phyloP scores from a whole-genome alignment of 2,329 filamentous ascomycete species.

The Ophiostoma quercus region DNA sequence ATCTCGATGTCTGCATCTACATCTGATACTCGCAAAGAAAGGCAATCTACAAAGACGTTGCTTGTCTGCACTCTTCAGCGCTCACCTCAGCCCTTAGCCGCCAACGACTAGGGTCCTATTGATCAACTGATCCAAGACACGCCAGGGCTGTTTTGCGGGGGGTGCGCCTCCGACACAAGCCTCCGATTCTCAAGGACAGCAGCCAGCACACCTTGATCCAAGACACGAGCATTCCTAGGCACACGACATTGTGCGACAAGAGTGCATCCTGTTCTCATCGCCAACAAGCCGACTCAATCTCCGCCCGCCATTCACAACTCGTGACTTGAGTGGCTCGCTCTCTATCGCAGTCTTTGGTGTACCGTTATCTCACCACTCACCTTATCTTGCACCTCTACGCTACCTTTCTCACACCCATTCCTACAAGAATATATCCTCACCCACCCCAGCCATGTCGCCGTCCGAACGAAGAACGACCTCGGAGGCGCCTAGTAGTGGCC shows the following conservation, averaged over 20 bases:
- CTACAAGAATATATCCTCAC: not conserved
- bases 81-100: constrained; percentile 1
- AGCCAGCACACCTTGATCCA: not conserved
- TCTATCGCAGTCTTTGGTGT: not conserved
- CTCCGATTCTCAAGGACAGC: not conserved
- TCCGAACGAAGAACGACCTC: constrained; percentile 15
- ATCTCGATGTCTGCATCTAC: not conserved
- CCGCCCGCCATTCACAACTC: not conserved
- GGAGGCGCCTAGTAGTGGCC: constrained; percentile 22
- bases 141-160: constrained; percentile 16
- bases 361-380: constrained; percentile 1
- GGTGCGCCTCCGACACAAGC: constrained; percentile 16
- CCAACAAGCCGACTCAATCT: not conserved
- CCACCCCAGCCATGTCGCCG: constrained; percentile 13
- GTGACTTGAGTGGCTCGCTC: not conserved
- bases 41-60: not conserved
- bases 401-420: not conserved
- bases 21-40: not conserved
- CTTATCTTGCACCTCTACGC: not conserved
- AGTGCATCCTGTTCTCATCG: not conserved
- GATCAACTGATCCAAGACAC: constrained; percentile 14
- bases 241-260: not conserved
- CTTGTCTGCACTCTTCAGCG: not conserved
- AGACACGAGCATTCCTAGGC: not conserved
- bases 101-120: constrained; percentile 2